Conservation (phyloP, 2,329 filamentous ascomycete genomes). For the Epichloe sibirici region DNA sequence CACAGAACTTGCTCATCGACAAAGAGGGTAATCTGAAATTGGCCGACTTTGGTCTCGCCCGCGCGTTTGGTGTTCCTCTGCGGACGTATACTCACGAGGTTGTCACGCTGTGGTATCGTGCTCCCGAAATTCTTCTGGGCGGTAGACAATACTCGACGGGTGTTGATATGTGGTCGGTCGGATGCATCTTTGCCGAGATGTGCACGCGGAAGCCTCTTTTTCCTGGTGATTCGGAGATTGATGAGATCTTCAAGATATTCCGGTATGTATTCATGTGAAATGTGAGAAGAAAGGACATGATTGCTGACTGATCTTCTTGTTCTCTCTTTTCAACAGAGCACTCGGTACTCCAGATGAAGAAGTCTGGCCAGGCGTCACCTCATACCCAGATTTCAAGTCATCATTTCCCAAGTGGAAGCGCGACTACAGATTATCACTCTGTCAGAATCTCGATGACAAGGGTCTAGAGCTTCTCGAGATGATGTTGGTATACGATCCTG, state of each 20-base stretch:
- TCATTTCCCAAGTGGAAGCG: slow-evolving; percentile 87
- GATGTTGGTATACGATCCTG: slow-evolving; percentile 79
- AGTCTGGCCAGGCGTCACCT: slow-evolving; percentile 84
- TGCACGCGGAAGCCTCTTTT: slow-evolving; percentile 87
- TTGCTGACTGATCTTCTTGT: background rate
- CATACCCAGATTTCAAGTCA: slow-evolving; percentile 84
- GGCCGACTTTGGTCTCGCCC: slow-evolving; percentile 79
- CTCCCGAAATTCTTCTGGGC: slow-evolving; percentile 81
- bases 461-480: slow-evolving; percentile 56
- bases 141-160: slow-evolving; percentile 88
- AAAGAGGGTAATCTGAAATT: slow-evolving; percentile 80
- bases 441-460: slow-evolving; percentile 59
- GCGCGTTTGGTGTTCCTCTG: slow-evolving; percentile 82
- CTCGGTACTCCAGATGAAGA: slow-evolving; percentile 75
- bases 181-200: slow-evolving; percentile 95
- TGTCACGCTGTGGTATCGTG: slow-evolving; percentile 86
- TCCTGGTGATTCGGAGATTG: slow-evolving; percentile 66
- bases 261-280: slow-evolving; percentile 38
- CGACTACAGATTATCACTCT: slow-evolving; percentile 52
- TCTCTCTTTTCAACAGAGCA: slow-evolving; percentile 31
- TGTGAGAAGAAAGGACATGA: background rate
- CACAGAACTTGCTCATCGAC: slow-evolving; percentile 80
- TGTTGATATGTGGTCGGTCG: slow-evolving; percentile 92
- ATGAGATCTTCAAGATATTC: slow-evolving; percentile 47
- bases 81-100: slow-evolving; percentile 93